Percentiles rank a stretch among this genome's conserved stretches.
Conservation (phyloP, 2,329 filamentous ascomycete species). For the Teratosphaeriaceae sp. region DNA sequence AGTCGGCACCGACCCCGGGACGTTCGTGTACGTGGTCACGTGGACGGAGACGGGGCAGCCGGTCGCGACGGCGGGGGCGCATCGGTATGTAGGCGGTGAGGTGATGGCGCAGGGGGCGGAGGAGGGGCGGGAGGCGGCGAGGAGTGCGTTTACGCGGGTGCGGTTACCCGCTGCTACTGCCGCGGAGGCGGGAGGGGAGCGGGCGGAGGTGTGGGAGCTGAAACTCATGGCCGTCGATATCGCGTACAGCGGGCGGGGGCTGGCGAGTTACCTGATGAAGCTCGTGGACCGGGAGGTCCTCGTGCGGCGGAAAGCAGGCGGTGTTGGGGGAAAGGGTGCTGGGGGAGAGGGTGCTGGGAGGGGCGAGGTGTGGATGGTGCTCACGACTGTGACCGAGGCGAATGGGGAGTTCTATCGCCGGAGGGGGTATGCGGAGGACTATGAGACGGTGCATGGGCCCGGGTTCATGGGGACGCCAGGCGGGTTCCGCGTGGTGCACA, state of each 20-base stretch:
- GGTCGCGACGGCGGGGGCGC: conserved; percentile 11
- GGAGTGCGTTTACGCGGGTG: conserved; percentile 4
- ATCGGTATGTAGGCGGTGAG: conserved; percentile 8
- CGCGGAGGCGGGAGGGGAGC: not conserved
- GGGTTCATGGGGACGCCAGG: conserved; percentile 12
- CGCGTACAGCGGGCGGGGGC: conserved; percentile 9
- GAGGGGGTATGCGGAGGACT: conserved; percentile 11
- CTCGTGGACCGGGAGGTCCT: conserved; percentile 14
- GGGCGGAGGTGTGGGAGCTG: conserved; percentile 13
- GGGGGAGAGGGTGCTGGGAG: not conserved
- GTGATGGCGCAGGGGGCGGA: not conserved
- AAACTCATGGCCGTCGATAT: conserved; percentile 12
- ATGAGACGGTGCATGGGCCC: conserved; percentile 12
- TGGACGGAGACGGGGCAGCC: conserved; percentile 3
- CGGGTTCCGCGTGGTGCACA: conserved; percentile 15
- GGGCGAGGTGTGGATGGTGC: conserved; percentile 9
- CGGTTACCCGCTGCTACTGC: no score
- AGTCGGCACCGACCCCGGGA: conserved; percentile 10
- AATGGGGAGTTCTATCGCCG: conserved; percentile 12
- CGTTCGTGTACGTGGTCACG: conserved; percentile 14
- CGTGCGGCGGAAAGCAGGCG: conserved; percentile 9
- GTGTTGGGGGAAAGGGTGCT: conserved; percentile 1
- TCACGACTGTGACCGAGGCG: conserved; percentile 17
- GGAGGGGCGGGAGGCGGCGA: not conserved
- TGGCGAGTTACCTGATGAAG: conserved; percentile 15